Evolutionary conservation across 192 early-diverging fungal genomes (phyloP).

Genomic region (Cladochytrium replicatum): DNA sequence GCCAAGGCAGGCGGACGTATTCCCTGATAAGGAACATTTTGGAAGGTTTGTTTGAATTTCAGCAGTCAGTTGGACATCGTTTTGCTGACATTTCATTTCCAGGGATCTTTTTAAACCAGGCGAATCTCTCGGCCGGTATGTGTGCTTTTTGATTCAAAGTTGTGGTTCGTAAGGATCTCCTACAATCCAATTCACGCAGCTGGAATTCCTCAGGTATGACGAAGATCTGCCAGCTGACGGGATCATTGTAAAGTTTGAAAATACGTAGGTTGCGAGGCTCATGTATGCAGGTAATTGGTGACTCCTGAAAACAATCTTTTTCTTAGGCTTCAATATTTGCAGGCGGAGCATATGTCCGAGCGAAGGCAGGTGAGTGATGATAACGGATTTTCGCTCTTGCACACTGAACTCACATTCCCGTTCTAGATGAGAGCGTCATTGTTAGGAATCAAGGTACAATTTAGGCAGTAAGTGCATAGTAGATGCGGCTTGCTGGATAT

Average conservation of each 20-base stretch:
- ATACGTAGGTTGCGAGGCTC: too few species aligned
- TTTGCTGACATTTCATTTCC: neutral
- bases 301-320: constrained; percentile 3
- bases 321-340: too few species aligned
- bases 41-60: too few species aligned
- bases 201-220: constrained; percentile 91
- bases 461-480: constrained; percentile 71
- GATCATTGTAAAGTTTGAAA: too few species aligned
- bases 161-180: neutral
- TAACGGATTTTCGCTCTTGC: too few species aligned
- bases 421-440: constrained; percentile 84
- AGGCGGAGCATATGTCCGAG: constrained; percentile 96
- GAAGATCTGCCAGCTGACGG: too few species aligned
- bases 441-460: constrained; percentile 92
- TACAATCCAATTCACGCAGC: constrained; percentile 14
- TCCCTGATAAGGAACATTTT: constrained; percentile 90
- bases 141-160: neutral
- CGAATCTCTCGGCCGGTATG: constrained; percentile 37
- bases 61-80: too few species aligned
- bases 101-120: constrained; percentile 93
- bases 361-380: constrained; percentile 61
- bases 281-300: too few species aligned
- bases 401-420: neutral
- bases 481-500: too few species aligned
- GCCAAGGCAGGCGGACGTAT: constrained; percentile 88